Percentiles rank a stretch among this genome's conserved stretches.
These are phyloP conservation scores for Trapa bicornis DNA, from an alignment of 345 rosid species.

Conservation along the genomic window DNA sequence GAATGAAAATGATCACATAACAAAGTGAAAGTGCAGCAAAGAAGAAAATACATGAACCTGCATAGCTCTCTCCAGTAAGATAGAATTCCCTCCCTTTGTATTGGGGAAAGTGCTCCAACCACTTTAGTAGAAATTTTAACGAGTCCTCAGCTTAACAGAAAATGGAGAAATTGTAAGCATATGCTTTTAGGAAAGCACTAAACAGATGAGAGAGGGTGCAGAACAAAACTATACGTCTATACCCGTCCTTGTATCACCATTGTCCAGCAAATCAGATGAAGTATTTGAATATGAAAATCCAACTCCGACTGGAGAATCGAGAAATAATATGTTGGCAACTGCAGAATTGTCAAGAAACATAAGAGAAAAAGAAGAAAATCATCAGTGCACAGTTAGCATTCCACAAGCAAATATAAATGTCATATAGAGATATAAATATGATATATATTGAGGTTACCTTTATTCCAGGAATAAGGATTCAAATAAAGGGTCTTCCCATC, in stretches of 20 bases:
- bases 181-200: conserved; percentile 1
- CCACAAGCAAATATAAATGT: neutral
- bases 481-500: conserved; percentile 73
- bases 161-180: conserved; percentile 5
- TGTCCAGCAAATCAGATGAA: conserved; percentile 37
- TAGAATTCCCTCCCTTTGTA: conserved; percentile 82
- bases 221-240: conserved; percentile 2
- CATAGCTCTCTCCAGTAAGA: conserved; percentile 85
- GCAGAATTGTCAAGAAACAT: conserved; percentile 15
- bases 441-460: conserved; percentile 30
- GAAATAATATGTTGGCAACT: conserved; percentile 77
- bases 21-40: neutral
- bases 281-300: conserved; percentile 85
- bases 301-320: conserved; percentile 93
- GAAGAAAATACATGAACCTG: conserved; percentile 24
- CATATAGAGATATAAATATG: neutral
- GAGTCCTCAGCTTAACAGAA: conserved; percentile 61
- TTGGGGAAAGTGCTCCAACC: conserved; percentile 90
- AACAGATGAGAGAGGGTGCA: neutral
- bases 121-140: conserved; percentile 51
- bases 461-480: conserved; percentile 88
- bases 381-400: neutral
- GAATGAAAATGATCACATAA: neutral
- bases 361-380: neutral
- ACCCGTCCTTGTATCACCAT: conserved; percentile 50